Base-by-base conservation (phyloP, 2,329 filamentous ascomycete species). In the Fusarium napiforme region DNA sequence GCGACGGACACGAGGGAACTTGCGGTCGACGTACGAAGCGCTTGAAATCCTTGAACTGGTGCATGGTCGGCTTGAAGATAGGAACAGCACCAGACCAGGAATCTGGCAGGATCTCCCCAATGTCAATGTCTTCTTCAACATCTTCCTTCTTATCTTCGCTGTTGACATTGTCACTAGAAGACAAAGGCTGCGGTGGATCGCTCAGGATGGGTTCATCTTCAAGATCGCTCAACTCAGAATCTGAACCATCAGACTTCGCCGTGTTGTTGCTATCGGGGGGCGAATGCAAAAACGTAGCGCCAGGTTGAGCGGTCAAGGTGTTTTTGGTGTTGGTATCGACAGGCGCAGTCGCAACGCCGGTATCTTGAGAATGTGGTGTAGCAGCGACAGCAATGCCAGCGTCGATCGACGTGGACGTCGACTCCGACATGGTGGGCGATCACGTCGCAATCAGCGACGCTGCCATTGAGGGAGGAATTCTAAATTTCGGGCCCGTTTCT, bases 21-120 rank as follows among this genome's bases (percentile, higher is more conserved):
- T 37, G 36, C 14, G 49, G 36, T 36, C 16, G 67, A 85, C 89
- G 75, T 85, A 98, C 93, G 81, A 97, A 98, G 80, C 90, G 90
- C 84, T 96, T 93, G 83, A 99, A 99, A 83, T 96, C 94, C 79
- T 91, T 91, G 84, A 98, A 98, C 83, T 99, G 95, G 71, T 93
- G 89, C 94, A 98, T 97, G 67, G 93, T 96, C 83, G 96, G 96
- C 83, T 92, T 96, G 84, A 99, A 99, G 69, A 99, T 93, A 14
- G 96, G 96, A 40, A 99, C 93, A 71, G 91, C 93, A 71, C 95
- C 95, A 79, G 94, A 97, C 86, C 94, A 98, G 82, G 97, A 92
- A 80, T 95, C 94, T 2, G 96, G 96, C 52, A 91, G 86, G 61
- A 97, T 88, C 60, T 96, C 93, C 75, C 93, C 93, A 76, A 93